These are phyloP conservation scores for Solanum arcanum DNA, from an alignment of 257 asterid genomes.

Conservation along the genomic window DNA sequence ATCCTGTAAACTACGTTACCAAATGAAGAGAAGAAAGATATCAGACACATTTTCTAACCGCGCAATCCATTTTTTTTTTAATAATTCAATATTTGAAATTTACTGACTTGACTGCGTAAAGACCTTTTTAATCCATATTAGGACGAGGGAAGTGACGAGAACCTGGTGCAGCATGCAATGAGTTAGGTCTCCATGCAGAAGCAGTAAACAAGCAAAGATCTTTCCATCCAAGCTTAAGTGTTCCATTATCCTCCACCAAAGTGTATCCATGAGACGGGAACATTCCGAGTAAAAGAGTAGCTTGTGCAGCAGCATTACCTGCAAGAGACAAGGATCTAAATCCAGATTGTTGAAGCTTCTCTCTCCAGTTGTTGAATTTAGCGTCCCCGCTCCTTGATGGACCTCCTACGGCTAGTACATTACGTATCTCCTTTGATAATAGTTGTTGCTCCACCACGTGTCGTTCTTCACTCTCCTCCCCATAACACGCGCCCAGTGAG, in stretches of 20 bases:
- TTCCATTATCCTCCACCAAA: slow-evolving; percentile 82
- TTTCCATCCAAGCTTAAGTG: slow-evolving; percentile 96
- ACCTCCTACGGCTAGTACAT: slow-evolving; percentile 72
- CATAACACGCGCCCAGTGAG: slow-evolving; percentile 92
- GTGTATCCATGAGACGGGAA: slow-evolving; percentile 94
- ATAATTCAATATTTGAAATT: background rate
- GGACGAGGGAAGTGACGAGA: slow-evolving; percentile 5
- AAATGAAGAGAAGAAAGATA: background rate
- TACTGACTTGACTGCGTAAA: background rate
- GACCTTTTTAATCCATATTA: background rate
- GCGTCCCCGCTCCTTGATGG: slow-evolving; percentile 64
- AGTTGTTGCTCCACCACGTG: slow-evolving; percentile 92
- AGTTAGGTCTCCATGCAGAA: slow-evolving; percentile 81
- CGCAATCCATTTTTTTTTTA: background rate
- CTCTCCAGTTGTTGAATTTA: slow-evolving; percentile 91
- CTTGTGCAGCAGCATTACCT: slow-evolving; percentile 91
- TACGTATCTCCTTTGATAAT: slow-evolving; percentile 74
- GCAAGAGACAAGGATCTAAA: slow-evolving; percentile 74
- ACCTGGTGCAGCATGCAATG: background rate
- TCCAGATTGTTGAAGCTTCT: slow-evolving; percentile 78
- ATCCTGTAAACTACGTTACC: background rate
- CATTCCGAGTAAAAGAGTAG: slow-evolving; percentile 89
- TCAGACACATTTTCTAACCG: background rate
- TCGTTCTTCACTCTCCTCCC: slow-evolving; percentile 91
- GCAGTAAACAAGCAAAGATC: slow-evolving; percentile 97